Base-by-base conservation (phyloP, 768 basidiomycete species). In the Mycena sanguinolenta region DNA sequence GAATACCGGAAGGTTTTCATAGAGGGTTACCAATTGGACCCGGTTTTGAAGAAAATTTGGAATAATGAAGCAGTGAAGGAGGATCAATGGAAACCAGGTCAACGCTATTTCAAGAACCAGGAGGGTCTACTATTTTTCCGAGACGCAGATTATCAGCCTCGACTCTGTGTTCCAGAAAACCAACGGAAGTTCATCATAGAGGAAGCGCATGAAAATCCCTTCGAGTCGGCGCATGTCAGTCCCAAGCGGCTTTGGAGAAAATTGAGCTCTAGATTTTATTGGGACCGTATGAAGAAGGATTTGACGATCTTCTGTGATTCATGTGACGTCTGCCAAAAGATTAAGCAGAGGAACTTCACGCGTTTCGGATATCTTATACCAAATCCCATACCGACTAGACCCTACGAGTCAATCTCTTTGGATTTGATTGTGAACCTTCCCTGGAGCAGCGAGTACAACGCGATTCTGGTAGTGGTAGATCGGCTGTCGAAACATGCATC, bases 361-460 rank as follows among this genome's bases (percentile, higher is more conserved):
- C 8, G 32, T 12, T 70, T 34, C 12, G 71, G 71, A 0, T 53
- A 70, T 13, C 62, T 82, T 53, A 58, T 75, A 54, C 75, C 75
- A 44, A 63, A 82, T 67, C 61, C 66, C 38, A 62, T 77, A 7
- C 78, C 77, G 2, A 2, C 28, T 0, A 32, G 59, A 2, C 78
- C 76, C 8, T 78, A 76, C 71, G 44, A 66, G 50, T 63, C 70
- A 4, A 76, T 79, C 6, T 69, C 65, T 0, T 72, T 79, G 65
- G 78, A 79, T 52, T 74, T 77, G 30, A 75, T 81, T 7, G 75
- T 71, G 12, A 71, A 79, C 17, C 71, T 79, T 5, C 78, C 78
- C 0, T 14, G 32, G 2, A 77, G 74, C 0, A 57, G 77, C 17
- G 61, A 71, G 5, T 70, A 19, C 30, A 67, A 63, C 19, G 52